These are phyloP conservation scores for Thraustochytrium sp. DNA, from an alignment of 352 stramenopile species.

Conservation along the genomic window DNA sequence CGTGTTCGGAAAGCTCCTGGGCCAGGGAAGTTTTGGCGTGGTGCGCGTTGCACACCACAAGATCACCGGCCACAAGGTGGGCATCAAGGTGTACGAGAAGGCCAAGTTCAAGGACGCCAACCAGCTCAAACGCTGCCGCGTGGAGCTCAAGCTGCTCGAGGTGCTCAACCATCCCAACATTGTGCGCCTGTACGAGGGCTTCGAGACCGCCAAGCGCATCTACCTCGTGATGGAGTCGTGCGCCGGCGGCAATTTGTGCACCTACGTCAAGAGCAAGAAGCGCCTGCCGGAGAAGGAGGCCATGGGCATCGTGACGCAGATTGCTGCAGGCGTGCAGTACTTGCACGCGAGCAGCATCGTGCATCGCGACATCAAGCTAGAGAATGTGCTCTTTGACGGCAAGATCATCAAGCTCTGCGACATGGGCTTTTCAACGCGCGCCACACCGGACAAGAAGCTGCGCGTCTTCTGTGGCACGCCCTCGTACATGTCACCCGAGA, in stretches of 20 bases:
- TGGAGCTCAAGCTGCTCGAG: slow-evolving; percentile 55
- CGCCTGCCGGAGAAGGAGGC: slow-evolving; percentile 54
- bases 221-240: slow-evolving; percentile 59
- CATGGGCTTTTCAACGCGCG: slow-evolving; percentile 57
- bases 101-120: slow-evolving; percentile 57
- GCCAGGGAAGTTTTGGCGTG: slow-evolving; percentile 53
- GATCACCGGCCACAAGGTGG: slow-evolving; percentile 56
- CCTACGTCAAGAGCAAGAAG: slow-evolving; percentile 57
- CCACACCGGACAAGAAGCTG: slow-evolving; percentile 49
- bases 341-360: slow-evolving; percentile 57
- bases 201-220: slow-evolving; percentile 57
- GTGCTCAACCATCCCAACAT: slow-evolving; percentile 56
- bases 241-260: slow-evolving; percentile 57
- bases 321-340: slow-evolving; percentile 54
- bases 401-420: slow-evolving; percentile 57
- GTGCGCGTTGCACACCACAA: slow-evolving; percentile 58
- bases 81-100: slow-evolving; percentile 61
- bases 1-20: slow-evolving; percentile 55
- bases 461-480: slow-evolving; percentile 61
- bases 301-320: slow-evolving; percentile 54
- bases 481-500: slow-evolving; percentile 84
- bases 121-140: slow-evolving; percentile 57
- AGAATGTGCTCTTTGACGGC: slow-evolving; percentile 60
- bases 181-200: slow-evolving; percentile 55
- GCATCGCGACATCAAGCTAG: slow-evolving; percentile 64